These are phyloP conservation scores for Ceratocystis destructans DNA, from an alignment of 2,329 filamentous ascomycete species.

Conservation along the genomic window DNA sequence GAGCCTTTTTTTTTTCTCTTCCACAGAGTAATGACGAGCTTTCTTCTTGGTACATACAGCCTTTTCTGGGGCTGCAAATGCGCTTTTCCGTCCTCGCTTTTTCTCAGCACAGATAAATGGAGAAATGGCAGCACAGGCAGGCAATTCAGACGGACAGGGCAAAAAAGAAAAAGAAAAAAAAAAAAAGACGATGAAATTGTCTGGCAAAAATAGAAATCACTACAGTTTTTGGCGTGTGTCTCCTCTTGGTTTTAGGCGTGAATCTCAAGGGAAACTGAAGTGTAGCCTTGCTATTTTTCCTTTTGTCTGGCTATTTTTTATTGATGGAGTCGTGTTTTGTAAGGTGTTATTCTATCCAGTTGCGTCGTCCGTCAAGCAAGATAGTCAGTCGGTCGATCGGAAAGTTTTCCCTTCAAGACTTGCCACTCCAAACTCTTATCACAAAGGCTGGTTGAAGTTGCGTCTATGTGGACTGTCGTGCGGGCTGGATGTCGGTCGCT, in stretches of 20 bases:
- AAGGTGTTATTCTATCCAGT: not conserved
- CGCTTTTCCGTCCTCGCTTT: slow-evolving; percentile 6
- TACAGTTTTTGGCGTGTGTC: not conserved
- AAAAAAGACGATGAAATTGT: not conserved
- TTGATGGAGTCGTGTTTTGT: not conserved
- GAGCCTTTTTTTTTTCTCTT: not conserved
- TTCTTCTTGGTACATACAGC: not conserved
- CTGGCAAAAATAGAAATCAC: not conserved
- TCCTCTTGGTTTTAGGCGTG: not conserved
- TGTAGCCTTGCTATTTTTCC: not conserved
- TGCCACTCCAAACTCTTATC: not conserved
- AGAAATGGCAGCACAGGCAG: not conserved
- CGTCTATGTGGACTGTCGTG: not conserved
- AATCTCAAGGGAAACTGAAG: not conserved
- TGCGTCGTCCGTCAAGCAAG: not conserved
- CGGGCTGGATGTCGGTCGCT: not conserved
- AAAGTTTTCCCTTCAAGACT: not conserved
- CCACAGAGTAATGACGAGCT: not conserved
- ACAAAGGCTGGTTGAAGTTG: not conserved
- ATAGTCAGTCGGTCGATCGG: not conserved
- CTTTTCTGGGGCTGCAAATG: slow-evolving; percentile 3
- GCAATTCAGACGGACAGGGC: not conserved
- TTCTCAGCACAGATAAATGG: slow-evolving; percentile 2
- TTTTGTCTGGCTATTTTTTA: not conserved
- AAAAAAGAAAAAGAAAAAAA: not conserved